These are phyloP conservation scores for Cucurbita ficifolia DNA, from an alignment of 306 rosid genomes.

Conservation along the genomic window DNA sequence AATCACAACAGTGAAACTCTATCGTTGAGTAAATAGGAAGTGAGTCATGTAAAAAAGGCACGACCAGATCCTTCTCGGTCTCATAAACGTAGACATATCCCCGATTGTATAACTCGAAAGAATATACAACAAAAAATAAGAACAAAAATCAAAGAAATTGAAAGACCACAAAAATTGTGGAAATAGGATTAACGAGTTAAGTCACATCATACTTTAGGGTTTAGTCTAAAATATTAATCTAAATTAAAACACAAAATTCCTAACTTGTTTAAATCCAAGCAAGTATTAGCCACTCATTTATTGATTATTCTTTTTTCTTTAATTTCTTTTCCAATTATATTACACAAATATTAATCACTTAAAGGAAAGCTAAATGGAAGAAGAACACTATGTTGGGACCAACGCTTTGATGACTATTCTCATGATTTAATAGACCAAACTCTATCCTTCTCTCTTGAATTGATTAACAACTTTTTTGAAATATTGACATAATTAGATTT, in stretches of 20 bases:
- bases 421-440: neutral
- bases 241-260: constrained; percentile 3
- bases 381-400: constrained; percentile 11
- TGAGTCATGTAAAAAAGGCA: too few relatives aligned
- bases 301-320: neutral
- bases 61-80: too few relatives aligned
- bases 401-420: neutral
- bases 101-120: too few relatives aligned
- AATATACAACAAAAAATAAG: too few relatives aligned
- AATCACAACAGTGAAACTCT: too few relatives aligned
- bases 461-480: neutral
- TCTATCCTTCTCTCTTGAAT: neutral
- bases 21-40: too few relatives aligned
- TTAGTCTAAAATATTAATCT: neutral
- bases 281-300: neutral
- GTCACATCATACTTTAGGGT: neutral
- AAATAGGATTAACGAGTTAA: too few relatives aligned
- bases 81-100: too few relatives aligned
- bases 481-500: too few relatives aligned
- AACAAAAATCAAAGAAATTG: too few relatives aligned
- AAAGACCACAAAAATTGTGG: too few relatives aligned
- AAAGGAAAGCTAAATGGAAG: constrained; percentile 4
- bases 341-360: neutral
- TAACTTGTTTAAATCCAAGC: neutral
- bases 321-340: neutral